Percentiles rank a stretch among this genome's conserved stretches.
phyloP scores from a whole-genome alignment of 163 green algal genomes.

The Coccomyxa subellipsoidea region DNA sequence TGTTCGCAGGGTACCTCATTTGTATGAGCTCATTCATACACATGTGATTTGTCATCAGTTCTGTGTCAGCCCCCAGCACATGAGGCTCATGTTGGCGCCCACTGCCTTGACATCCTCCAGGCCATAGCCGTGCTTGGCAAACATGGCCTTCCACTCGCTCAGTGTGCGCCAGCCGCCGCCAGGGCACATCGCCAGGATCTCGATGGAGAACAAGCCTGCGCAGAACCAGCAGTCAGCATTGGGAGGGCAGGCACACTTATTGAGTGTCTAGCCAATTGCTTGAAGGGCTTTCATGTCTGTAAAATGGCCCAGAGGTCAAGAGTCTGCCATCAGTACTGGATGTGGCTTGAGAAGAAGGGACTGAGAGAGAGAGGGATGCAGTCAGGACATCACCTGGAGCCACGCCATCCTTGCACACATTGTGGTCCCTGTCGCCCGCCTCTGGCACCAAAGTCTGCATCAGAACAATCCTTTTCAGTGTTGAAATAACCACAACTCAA shows the following conservation, averaged over 20 bases:
- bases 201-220: slow-evolving; percentile 44
- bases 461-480: slow-evolving; percentile 28
- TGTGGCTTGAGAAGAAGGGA: background rate
- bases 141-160: slow-evolving; percentile 39
- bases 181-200: slow-evolving; percentile 44
- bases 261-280: background rate
- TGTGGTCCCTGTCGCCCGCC: slow-evolving; percentile 34
- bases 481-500: slow-evolving; percentile 27
- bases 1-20: no score
- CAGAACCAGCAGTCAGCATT: no score
- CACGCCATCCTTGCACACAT: slow-evolving; percentile 37
- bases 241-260: background rate
- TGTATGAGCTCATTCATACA: no score
- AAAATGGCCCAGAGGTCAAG: no score
- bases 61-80: slow-evolving; percentile 24
- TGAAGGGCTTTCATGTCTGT: no score
- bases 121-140: slow-evolving; percentile 19
- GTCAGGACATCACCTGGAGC: slow-evolving; percentile 38
- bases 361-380: no score
- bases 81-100: slow-evolving; percentile 42
- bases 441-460: slow-evolving; percentile 45
- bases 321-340: no score
- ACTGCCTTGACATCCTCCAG: slow-evolving; percentile 28
- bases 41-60: no score
- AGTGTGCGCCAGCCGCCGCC: slow-evolving; percentile 42